Conservation (phyloP, 441 rosid genomes). For the Arabidopsis lyrata region DNA sequence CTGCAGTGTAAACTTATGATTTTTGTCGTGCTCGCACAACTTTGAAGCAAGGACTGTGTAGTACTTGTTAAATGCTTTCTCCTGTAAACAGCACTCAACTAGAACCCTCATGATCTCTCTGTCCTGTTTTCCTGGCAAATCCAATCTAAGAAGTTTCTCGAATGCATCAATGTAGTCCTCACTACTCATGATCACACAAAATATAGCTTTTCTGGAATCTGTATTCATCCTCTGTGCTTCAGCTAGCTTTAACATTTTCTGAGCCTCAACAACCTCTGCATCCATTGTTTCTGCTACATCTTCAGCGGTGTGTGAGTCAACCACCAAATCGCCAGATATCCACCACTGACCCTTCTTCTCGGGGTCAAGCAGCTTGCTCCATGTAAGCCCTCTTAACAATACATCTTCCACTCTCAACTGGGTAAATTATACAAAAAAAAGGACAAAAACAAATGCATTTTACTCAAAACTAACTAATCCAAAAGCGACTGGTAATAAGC, state of each 20-base stretch:
- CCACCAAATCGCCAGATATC: constrained; percentile 65
- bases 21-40: constrained; percentile 84
- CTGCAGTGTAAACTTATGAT: constrained; percentile 89
- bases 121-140: constrained; percentile 89
- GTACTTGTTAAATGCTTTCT: constrained; percentile 84
- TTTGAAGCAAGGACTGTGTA: constrained; percentile 78
- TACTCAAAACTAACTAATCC: not conserved
- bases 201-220: constrained; percentile 83
- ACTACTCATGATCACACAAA: constrained; percentile 90
- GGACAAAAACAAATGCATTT: not conserved
- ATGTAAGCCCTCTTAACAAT: constrained; percentile 75
- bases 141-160: constrained; percentile 85
- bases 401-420: constrained; percentile 80
- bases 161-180: constrained; percentile 92
- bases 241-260: constrained; percentile 92
- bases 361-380: constrained; percentile 91
- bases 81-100: constrained; percentile 88
- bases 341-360: constrained; percentile 97
- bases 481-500: not conserved
- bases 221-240: constrained; percentile 92
- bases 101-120: constrained; percentile 92
- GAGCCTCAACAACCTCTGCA: constrained; percentile 81
- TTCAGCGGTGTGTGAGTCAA: constrained; percentile 52
- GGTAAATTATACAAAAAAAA: constrained; percentile 10
- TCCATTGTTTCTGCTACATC: constrained; percentile 86